Percentiles rank a stretch among this genome's conserved stretches.
Conservation (phyloP, 805 yeast species). For the Yamadazyma tumulicola region DNA sequence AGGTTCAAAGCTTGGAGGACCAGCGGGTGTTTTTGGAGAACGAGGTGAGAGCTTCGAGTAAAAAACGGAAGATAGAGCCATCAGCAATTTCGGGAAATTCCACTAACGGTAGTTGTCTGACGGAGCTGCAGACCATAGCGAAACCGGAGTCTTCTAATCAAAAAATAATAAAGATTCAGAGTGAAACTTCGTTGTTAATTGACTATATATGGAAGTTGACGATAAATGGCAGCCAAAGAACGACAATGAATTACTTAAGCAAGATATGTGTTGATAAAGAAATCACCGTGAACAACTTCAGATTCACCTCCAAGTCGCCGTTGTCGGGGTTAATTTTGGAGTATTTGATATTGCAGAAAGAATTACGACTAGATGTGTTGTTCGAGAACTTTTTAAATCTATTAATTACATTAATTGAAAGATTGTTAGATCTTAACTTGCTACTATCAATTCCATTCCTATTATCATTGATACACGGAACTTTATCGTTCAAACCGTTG, state of each 20-base stretch:
- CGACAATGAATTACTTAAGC: conserved; percentile 28
- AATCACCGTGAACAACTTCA: conserved; percentile 14
- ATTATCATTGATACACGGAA: conserved; percentile 52
- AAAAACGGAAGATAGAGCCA: conserved; percentile 1
- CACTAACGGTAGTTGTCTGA: too few relatives aligned
- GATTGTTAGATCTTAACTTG: conserved; percentile 20
- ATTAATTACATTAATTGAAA: conserved; percentile 23
- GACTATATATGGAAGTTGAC: conserved; percentile 35
- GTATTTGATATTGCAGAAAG: conserved; percentile 42
- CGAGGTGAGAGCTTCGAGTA: conserved; percentile 24
- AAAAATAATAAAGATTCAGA: conserved; percentile 21
- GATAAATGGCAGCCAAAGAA: conserved; percentile 32
- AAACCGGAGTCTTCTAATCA: neutral
- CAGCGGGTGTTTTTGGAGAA: conserved; percentile 40
- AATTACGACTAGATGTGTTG: conserved; percentile 48
- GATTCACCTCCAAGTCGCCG: conserved; percentile 27
- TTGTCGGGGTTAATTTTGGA: conserved; percentile 35
- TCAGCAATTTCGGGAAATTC: too few relatives aligned
- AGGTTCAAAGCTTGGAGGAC: conserved; percentile 38
- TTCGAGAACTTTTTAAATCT: conserved; percentile 35
- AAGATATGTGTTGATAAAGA: conserved; percentile 28
- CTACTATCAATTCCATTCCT: conserved; percentile 54
- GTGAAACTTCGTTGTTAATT: conserved; percentile 31
- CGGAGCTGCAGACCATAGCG: neutral
- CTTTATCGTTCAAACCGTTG: conserved; percentile 57